A percentile compares a stretch with the other conserved stretches of the same genome.
Evolutionary conservation across 768 basidiomycete species (phyloP).

Genomic region (Russula foetens): DNA sequence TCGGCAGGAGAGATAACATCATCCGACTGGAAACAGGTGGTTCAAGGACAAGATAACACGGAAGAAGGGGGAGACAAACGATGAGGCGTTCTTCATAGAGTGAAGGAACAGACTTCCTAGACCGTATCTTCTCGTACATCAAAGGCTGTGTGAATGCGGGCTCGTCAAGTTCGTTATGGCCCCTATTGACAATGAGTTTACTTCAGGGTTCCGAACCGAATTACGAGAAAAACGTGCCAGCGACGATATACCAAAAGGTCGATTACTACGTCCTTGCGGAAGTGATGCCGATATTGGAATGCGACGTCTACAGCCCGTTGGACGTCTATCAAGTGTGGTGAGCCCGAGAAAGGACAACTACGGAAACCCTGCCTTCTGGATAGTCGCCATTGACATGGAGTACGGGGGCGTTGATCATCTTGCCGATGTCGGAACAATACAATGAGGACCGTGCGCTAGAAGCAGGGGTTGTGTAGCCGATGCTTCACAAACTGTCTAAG

Average conservation of each 20-base stretch:
- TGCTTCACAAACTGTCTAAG: slow-evolving; percentile 37
- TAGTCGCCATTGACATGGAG: slow-evolving; percentile 89
- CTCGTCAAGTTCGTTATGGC: slow-evolving; percentile 86
- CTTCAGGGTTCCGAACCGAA: background rate
- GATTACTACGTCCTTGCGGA: slow-evolving; percentile 86
- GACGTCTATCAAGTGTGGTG: slow-evolving; percentile 48
- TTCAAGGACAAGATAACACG: background rate
- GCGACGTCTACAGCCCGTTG: slow-evolving; percentile 81
- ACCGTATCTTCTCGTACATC: slow-evolving; percentile 86
- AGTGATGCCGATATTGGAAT: slow-evolving; percentile 78
- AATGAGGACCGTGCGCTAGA: slow-evolving; percentile 75
- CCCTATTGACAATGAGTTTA: slow-evolving; percentile 33
- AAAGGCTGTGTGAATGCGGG: slow-evolving; percentile 81
- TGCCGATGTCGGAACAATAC: slow-evolving; percentile 84
- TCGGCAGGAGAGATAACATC: slow-evolving; percentile 43
- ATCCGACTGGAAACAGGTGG: slow-evolving; percentile 28
- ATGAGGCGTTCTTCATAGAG: slow-evolving; percentile 75
- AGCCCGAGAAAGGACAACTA: background rate
- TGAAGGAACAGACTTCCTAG: slow-evolving; percentile 67
- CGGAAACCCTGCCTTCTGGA: slow-evolving; percentile 55
- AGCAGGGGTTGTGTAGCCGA: slow-evolving; percentile 89
- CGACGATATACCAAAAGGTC: slow-evolving; percentile 86
- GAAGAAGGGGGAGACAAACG: slow-evolving; percentile 34
- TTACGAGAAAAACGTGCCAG: slow-evolving; percentile 38
- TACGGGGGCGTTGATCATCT: slow-evolving; percentile 85